Evolutionary conservation across 257 asterid species (phyloP).

Genomic region (Paraleonurus japonicus): DNA sequence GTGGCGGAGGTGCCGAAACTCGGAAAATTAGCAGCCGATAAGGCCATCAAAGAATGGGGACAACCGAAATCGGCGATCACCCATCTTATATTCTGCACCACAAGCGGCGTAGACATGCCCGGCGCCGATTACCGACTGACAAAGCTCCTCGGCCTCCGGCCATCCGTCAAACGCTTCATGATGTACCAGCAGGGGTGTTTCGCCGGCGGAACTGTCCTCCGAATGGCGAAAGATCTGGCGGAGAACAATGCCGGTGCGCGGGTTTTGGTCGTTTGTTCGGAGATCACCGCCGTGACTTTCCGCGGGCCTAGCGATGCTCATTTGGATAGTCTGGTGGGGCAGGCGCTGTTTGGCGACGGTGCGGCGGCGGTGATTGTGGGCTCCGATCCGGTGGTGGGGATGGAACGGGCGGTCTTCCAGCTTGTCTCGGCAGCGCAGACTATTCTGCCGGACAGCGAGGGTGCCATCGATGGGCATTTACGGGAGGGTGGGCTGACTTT

Average conservation of each 20-base stretch:
- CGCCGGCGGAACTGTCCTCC: constrained; percentile 71
- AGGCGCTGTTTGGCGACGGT: constrained; percentile 61
- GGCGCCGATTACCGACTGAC: constrained; percentile 74
- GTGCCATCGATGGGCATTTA: not conserved
- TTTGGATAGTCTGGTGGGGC: constrained; percentile 53
- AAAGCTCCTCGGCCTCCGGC: constrained; percentile 64
- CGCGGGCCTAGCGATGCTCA: constrained; percentile 60
- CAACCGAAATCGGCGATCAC: too few species aligned
- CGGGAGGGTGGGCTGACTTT: not conserved
- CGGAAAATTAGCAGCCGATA: too few species aligned
- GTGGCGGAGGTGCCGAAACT: too few species aligned
- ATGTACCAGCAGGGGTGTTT: constrained; percentile 84
- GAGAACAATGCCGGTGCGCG: constrained; percentile 72
- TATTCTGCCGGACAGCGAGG: constrained; percentile 29
- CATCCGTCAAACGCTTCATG: constrained; percentile 65
- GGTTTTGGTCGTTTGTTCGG: constrained; percentile 67
- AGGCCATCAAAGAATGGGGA: too few species aligned
- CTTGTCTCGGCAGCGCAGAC: constrained; percentile 57
- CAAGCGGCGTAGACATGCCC: constrained; percentile 55
- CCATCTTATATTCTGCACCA: too few species aligned
- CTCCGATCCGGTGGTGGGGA: too few species aligned
- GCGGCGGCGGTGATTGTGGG: constrained; percentile 58
- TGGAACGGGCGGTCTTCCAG: constrained; percentile 57
- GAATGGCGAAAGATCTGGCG: constrained; percentile 71
- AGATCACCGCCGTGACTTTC: constrained; percentile 50